Conservation (phyloP, 2,329 filamentous ascomycete genomes). For the Fusarium brevicatenulatum region DNA sequence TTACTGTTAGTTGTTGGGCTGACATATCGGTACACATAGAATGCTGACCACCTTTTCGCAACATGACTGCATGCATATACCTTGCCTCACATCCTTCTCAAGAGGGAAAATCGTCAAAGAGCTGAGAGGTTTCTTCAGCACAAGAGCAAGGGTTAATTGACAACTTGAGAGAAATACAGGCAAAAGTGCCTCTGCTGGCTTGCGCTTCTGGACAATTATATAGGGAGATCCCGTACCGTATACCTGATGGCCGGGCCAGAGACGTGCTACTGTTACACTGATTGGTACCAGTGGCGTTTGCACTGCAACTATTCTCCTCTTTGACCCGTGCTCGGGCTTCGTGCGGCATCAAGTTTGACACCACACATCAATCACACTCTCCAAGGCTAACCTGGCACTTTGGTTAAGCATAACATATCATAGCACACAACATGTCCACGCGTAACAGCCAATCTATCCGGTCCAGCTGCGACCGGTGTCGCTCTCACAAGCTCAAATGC, state of each 20-base stretch:
- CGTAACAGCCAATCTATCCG: not conserved
- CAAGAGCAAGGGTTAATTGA: not conserved
- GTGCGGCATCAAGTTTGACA: too few relatives aligned
- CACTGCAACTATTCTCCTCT: too few relatives aligned
- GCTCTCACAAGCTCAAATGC: conserved; percentile 2
- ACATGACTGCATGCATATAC: not conserved
- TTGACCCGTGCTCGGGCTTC: too few relatives aligned
- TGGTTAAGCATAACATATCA: not conserved
- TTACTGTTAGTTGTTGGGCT: too few relatives aligned
- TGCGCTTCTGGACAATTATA: not conserved
- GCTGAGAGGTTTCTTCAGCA: not conserved
- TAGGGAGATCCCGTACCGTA: not conserved
- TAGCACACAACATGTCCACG: not conserved
- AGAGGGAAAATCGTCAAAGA: not conserved
- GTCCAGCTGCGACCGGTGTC: not conserved
- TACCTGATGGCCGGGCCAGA: not conserved
- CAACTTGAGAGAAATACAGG: not conserved
- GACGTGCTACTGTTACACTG: not conserved
- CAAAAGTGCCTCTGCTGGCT: not conserved
- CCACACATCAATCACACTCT: too few relatives aligned
- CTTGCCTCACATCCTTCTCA: not conserved
- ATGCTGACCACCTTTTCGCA: not conserved
- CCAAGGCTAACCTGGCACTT: not conserved
- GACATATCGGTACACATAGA: not conserved
- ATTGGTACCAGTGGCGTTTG: too few relatives aligned